Base-by-base conservation (phyloP, 495 filamentous ascomycete genomes). In the Pyrenula aspistea region DNA sequence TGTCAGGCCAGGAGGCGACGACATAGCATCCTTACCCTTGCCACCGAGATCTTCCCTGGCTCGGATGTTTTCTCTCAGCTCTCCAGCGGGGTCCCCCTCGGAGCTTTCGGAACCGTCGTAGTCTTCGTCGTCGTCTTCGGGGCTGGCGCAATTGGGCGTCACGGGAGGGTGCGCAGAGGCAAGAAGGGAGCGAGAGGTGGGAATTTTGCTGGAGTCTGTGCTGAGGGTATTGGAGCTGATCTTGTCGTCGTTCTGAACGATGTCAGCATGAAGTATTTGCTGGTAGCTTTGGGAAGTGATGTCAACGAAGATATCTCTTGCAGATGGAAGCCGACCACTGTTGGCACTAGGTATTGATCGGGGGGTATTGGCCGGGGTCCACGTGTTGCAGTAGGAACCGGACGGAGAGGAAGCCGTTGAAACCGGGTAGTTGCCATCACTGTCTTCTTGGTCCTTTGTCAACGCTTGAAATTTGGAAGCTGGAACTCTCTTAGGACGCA, bases 361-460 rank as follows among this genome's bases (percentile, higher is more conserved):
- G 47, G 70, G 62, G 10, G 56, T 56, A 55, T 74, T 74, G 42
- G 73, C 63, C 0, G 72, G 66, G 0, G 67, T 71, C 55, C 70
- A 74, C 8, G 51, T 53, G 48, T 58, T 63, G 10, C 53, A 55
- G 10, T 61, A 55, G n/a, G 63, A 61, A 49, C 66, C 71, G 2
- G 53, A 54, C 2, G 70, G 69, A 1, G 70, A 70, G 56, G 60
- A 69, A 59, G 65, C 69, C 4, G 64, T 23, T 1, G 62, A 62
- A n/a, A 58, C 53, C 51, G 36, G 49, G 49, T 53, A 51, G 56
- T 10, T 21, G 53, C 57, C 62, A 24, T 68, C 64, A 12, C 66
- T 68, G 0, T 66, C 71, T 15, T 60, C 68, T 8, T 42, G 8
- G 15, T 42, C 31, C 4, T 42, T 42, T 42, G 15, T 15, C 31